Conservation (phyloP, 768 basidiomycete genomes). For the Cytidiella melzeri region DNA sequence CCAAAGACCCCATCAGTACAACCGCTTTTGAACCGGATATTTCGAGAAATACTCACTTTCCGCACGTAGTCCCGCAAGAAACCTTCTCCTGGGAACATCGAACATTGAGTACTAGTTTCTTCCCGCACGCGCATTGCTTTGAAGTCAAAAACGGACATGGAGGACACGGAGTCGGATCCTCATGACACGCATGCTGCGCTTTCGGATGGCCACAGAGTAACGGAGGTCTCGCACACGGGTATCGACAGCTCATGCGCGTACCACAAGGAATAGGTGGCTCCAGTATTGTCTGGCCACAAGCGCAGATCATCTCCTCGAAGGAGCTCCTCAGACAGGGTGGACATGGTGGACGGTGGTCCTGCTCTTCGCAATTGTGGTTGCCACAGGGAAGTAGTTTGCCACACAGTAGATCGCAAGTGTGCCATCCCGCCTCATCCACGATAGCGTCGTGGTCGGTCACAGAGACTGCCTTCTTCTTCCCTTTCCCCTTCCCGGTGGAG, state of each 20-base stretch:
- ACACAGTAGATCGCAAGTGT: constrained; percentile 81
- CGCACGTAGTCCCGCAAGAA: constrained; percentile 78
- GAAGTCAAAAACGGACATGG: constrained; percentile 79
- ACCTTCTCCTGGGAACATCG: constrained; percentile 84
- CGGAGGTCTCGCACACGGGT: constrained; percentile 69
- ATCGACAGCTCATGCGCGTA: constrained; percentile 67
- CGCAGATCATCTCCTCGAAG: constrained; percentile 88
- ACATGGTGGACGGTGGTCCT: constrained; percentile 82
- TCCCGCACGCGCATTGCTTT: constrained; percentile 86
- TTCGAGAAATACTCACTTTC: constrained; percentile 62
- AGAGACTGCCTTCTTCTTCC: constrained; percentile 45
- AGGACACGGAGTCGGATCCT: constrained; percentile 63
- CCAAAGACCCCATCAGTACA: no score
- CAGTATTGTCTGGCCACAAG: constrained; percentile 80
- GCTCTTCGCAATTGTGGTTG: constrained; percentile 69
- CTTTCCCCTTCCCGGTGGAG: constrained; percentile 44
- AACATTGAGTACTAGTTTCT: constrained; percentile 72
- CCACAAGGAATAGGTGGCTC: constrained; percentile 90
- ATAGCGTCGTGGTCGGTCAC: constrained; percentile 15
- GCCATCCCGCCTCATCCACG: constrained; percentile 56
- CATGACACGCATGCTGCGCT: constrained; percentile 78
- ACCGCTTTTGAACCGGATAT: no score
- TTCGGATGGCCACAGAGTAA: constrained; percentile 80
- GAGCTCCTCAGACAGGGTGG: constrained; percentile 79
- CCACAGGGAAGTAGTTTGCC: constrained; percentile 69